A percentile compares a stretch with the other conserved stretches of the same genome.
Conservation (phyloP, 2,329 filamentous ascomycete species). For the Byssothecium circinans region DNA sequence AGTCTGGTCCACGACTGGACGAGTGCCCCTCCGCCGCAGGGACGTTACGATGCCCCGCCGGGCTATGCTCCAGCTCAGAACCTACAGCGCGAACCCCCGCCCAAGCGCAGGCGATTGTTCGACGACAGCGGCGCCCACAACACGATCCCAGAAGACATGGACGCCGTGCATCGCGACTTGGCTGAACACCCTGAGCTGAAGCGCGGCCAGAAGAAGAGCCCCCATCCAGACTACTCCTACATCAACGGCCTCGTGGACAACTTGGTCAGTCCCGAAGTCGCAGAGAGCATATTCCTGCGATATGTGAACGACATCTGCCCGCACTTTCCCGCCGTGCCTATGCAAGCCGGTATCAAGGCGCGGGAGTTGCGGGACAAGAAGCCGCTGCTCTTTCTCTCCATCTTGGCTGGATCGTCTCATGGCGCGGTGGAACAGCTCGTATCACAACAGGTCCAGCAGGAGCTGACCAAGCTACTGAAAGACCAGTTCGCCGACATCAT, state of each 20-base stretch:
- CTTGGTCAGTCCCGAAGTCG: slow-evolving; percentile 55
- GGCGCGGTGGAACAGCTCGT: slow-evolving; percentile 49
- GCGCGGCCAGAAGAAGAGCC: slow-evolving; percentile 29
- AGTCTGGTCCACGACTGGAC: slow-evolving; percentile 35
- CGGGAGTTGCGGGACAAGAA: slow-evolving; percentile 59
- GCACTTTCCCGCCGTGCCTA: slow-evolving; percentile 61
- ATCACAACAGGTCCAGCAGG: slow-evolving; percentile 59
- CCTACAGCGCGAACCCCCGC: slow-evolving; percentile 31
- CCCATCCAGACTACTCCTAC: slow-evolving; percentile 40
- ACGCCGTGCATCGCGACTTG: slow-evolving; percentile 40
- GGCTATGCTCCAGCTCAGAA: slow-evolving; percentile 37
- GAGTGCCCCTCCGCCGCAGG: slow-evolving; percentile 11
- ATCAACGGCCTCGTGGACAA: slow-evolving; percentile 45
- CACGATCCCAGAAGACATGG: slow-evolving; percentile 44
- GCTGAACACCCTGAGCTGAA: slow-evolving; percentile 41
- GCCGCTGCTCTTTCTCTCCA: slow-evolving; percentile 61
- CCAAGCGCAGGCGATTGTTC: slow-evolving; percentile 37
- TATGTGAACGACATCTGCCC: slow-evolving; percentile 58
- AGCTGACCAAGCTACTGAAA: slow-evolving; percentile 70
- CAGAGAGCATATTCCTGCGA: slow-evolving; percentile 59
- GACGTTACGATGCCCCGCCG: slow-evolving; percentile 30
- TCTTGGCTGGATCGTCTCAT: slow-evolving; percentile 57
- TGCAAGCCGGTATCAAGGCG: slow-evolving; percentile 57
- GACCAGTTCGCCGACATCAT: slow-evolving; percentile 73
- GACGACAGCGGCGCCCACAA: slow-evolving; percentile 29